Evolutionary conservation across 2,329 filamentous ascomycete genomes (phyloP).

Genomic region (Nothophaeocryptopus gaeumannii): DNA sequence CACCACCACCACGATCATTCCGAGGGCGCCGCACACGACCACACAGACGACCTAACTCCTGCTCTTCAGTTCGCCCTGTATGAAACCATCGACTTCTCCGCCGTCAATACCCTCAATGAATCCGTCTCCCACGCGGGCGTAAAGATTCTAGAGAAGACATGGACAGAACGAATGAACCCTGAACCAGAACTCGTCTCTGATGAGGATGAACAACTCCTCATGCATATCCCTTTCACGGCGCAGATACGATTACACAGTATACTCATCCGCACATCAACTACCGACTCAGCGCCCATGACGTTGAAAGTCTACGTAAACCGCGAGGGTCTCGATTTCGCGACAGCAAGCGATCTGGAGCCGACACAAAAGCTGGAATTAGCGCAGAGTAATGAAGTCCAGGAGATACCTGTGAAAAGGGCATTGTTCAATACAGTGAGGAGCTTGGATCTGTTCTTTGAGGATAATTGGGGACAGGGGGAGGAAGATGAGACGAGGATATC

Average conservation of each 20-base stretch:
- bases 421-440: constrained; percentile 82
- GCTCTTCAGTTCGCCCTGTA: constrained; percentile 89
- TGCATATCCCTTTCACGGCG: constrained; percentile 91
- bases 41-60: constrained; percentile 87
- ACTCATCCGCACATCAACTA: constrained; percentile 74
- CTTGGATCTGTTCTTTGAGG: constrained; percentile 81
- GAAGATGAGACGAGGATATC: constrained; percentile 75
- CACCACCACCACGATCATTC: constrained; percentile 50
- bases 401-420: constrained; percentile 82
- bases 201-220: constrained; percentile 88
- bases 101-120: constrained; percentile 83
- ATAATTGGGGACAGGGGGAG: constrained; percentile 76
- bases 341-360: constrained; percentile 58
- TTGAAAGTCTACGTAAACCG: constrained; percentile 86
- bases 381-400: constrained; percentile 77
- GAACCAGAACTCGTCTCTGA: constrained; percentile 79
- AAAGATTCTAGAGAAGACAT: constrained; percentile 83
- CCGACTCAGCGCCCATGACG: constrained; percentile 70
- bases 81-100: constrained; percentile 85
- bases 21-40: constrained; percentile 68
- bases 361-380: constrained; percentile 76
- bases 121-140: constrained; percentile 64
- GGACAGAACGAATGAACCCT: constrained; percentile 70
- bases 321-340: constrained; percentile 78
- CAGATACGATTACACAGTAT: constrained; percentile 91